phyloP scores from a whole-genome alignment of 2,329 filamentous ascomycete genomes.

The Fusarium sp. region DNA sequence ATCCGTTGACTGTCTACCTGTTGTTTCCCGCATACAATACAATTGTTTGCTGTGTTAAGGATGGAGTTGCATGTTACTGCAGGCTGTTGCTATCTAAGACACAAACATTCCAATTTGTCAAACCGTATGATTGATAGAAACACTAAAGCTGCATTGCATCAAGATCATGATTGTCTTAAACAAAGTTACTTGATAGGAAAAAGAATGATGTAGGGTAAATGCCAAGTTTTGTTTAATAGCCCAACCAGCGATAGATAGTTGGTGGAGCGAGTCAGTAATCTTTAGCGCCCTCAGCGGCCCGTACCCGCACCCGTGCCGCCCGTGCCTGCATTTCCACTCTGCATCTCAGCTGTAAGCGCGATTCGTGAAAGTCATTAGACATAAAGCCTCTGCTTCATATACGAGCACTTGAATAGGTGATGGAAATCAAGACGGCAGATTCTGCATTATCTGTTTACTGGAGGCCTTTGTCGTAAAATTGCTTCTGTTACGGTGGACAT shows the following conservation, averaged over 20 bases:
- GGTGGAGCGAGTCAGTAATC: constrained; percentile 1
- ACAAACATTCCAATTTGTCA: background rate
- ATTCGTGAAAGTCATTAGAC: background rate
- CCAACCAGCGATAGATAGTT: background rate
- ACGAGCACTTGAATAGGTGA: background rate
- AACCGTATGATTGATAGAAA: background rate
- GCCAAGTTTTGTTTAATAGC: background rate
- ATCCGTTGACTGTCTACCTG: background rate
- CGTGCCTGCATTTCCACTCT: background rate
- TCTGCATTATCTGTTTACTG: background rate
- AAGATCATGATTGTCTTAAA: background rate
- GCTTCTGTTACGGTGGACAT: background rate
- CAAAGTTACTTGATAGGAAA: background rate
- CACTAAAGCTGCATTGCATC: background rate
- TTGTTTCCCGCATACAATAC: background rate
- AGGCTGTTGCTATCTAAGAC: background rate
- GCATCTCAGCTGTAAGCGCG: background rate
- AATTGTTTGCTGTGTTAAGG: background rate
- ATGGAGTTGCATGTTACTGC: background rate
- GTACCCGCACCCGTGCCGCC: constrained; percentile 17
- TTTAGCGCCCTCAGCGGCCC: constrained; percentile 35
- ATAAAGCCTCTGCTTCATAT: background rate
- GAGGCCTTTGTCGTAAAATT: background rate
- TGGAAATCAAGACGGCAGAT: background rate
- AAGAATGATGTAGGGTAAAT: background rate